Percentiles rank a stretch among this genome's conserved stretches.
phyloP scores from a whole-genome alignment of 306 rosid species.

The Vicia sativa region DNA sequence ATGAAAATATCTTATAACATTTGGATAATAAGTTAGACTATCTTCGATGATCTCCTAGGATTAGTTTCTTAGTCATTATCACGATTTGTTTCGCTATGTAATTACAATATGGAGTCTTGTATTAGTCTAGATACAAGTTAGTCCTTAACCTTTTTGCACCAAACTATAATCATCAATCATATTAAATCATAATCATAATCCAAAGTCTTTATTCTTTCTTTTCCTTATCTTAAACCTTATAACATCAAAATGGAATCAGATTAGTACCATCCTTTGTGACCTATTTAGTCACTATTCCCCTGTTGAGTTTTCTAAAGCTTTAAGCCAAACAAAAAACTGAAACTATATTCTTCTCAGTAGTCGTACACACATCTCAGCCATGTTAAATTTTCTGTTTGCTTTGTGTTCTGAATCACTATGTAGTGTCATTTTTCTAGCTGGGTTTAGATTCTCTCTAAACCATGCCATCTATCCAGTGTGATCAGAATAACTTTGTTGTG shows the following conservation, averaged over 20 bases:
- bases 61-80: neutral
- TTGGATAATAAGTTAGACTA: no score
- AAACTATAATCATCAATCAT: neutral
- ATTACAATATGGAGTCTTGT: neutral
- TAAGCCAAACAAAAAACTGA: neutral
- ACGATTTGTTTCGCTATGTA: neutral
- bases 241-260: neutral
- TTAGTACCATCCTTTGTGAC: neutral
- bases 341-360: neutral
- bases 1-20: no score
- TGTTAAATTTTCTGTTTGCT: neutral
- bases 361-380: neutral
- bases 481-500: neutral
- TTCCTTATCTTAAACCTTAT: neutral
- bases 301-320: constrained; percentile 1
- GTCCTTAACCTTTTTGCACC: neutral
- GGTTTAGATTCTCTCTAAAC: neutral
- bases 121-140: neutral
- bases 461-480: neutral
- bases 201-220: neutral
- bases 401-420: neutral
- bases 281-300: neutral
- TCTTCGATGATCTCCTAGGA: neutral
- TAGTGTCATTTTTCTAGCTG: neutral
- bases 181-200: neutral